Conservation (phyloP, 1,284 basidiomycete genomes). For the Takashimella tepidaria region DNA sequence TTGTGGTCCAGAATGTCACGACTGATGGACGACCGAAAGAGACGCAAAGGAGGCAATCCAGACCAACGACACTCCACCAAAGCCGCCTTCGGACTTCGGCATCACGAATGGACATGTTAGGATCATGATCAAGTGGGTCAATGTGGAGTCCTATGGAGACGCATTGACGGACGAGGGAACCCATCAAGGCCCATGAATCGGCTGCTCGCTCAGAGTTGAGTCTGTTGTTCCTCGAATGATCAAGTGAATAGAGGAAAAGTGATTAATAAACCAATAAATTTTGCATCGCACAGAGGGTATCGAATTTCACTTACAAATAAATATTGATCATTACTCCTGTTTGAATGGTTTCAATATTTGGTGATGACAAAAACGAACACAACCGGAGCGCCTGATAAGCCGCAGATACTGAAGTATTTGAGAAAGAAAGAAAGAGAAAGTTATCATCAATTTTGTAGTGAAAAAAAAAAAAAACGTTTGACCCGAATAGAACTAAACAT, state of each 20-base stretch:
- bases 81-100: slow-evolving; percentile 43
- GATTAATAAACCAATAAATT: too few species aligned
- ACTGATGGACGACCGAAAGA: slow-evolving; percentile 43
- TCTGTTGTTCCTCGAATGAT: slow-evolving; percentile 2
- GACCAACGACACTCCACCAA: slow-evolving; percentile 46
- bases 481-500: neutral
- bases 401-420: slow-evolving; percentile 34
- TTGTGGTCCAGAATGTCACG: slow-evolving; percentile 45
- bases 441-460: too few species aligned
- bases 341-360: slow-evolving; percentile 41
- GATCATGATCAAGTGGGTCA: slow-evolving; percentile 41
- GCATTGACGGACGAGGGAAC: slow-evolving; percentile 41
- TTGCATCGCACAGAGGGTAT: too few species aligned
- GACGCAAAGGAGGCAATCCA: slow-evolving; percentile 43
- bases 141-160: slow-evolving; percentile 46
- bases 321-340: slow-evolving; percentile 42
- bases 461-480: too few species aligned
- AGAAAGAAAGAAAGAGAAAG: too few species aligned
- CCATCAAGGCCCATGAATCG: slow-evolving; percentile 43
- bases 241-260: neutral
- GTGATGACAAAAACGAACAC: slow-evolving; percentile 47
- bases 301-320: slow-evolving; percentile 39
- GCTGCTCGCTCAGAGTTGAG: slow-evolving; percentile 43
- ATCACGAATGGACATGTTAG: slow-evolving; percentile 39
- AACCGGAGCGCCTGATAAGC: slow-evolving; percentile 46